These are phyloP conservation scores for Thalassiosira exigua DNA, from an alignment of 352 stramenopile species.

Conservation along the genomic window DNA sequence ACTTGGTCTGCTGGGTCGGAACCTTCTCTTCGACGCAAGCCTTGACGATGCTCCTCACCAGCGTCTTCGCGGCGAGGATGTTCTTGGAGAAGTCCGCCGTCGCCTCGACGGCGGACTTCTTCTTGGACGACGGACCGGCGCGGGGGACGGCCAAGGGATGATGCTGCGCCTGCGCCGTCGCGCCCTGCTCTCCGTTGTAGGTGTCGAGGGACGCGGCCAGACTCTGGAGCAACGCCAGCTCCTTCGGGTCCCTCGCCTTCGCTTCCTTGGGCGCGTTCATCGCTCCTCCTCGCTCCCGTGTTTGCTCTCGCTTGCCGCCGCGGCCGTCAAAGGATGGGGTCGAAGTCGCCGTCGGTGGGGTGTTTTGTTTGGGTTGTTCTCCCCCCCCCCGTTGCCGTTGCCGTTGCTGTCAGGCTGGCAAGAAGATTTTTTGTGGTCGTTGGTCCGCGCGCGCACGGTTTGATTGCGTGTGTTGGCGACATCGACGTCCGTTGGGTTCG, in stretches of 20 bases:
- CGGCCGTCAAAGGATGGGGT: neutral
- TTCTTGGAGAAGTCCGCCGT: constrained; percentile 8
- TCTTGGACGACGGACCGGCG: neutral
- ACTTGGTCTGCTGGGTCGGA: neutral
- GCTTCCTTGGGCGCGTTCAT: neutral
- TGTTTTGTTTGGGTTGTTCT: no score
- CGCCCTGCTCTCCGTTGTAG: neutral
- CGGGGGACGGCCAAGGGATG: neutral
- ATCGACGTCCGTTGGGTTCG: no score
- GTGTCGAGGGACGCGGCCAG: neutral
- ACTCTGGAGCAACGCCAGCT: neutral
- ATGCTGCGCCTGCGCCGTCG: no score
- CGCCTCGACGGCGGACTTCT: neutral
- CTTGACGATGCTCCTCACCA: constrained; percentile 25
- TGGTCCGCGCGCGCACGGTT: no score
- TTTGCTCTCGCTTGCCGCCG: neutral
- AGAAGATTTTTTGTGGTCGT: no score
- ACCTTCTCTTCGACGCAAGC: constrained; percentile 19
- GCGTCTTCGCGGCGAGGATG: constrained; percentile 23
- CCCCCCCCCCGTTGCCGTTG: no score
- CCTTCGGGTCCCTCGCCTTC: neutral
- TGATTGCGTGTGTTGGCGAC: no score
- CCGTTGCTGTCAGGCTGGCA: no score
- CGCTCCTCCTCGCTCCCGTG: neutral
- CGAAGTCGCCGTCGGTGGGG: neutral